phyloP scores from a whole-genome alignment of 2,329 filamentous ascomycete species.

The Pestalotiopsis sp. region DNA sequence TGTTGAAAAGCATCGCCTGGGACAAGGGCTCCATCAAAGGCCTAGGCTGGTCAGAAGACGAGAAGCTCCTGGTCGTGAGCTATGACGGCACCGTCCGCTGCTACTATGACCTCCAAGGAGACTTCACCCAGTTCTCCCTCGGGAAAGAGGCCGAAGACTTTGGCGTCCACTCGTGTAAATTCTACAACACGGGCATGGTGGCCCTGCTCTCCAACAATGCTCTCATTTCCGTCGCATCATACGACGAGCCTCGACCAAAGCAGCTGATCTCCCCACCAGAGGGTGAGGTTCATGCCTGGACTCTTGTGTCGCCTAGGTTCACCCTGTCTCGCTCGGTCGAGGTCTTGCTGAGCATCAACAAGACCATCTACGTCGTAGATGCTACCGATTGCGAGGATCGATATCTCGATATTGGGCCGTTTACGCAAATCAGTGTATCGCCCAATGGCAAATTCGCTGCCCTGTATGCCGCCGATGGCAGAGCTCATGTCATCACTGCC shows the following conservation, averaged over 20 bases:
- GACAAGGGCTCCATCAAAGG: conserved; percentile 86
- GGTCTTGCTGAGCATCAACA: conserved; percentile 80
- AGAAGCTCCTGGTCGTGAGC: conserved; percentile 85
- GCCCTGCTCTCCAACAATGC: conserved; percentile 87
- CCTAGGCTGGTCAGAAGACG: conserved; percentile 95
- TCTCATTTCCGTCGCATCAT: conserved; percentile 83
- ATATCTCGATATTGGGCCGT: conserved; percentile 87
- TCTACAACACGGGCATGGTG: conserved; percentile 92
- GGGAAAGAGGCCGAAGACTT: conserved; percentile 88
- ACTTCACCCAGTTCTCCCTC: conserved; percentile 92
- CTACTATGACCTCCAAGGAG: conserved; percentile 88
- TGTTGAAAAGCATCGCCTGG: conserved; percentile 85
- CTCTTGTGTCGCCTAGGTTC: conserved; percentile 82
- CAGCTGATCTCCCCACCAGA: conserved; percentile 75
- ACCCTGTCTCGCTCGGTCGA: conserved; percentile 93
- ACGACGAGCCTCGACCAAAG: conserved; percentile 87
- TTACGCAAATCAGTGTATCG: conserved; percentile 86
- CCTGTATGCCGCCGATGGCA: conserved; percentile 82
- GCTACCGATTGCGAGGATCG: conserved; percentile 89
- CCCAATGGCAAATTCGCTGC: conserved; percentile 88
- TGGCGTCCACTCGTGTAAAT: conserved; percentile 86
- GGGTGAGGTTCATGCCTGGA: conserved; percentile 84
- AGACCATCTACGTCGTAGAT: conserved; percentile 86
- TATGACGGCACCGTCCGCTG: conserved; percentile 88
- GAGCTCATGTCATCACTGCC: conserved; percentile 88